These are phyloP conservation scores for Laguncularia racemosa DNA, from an alignment of 345 rosid genomes.

Conservation along the genomic window DNA sequence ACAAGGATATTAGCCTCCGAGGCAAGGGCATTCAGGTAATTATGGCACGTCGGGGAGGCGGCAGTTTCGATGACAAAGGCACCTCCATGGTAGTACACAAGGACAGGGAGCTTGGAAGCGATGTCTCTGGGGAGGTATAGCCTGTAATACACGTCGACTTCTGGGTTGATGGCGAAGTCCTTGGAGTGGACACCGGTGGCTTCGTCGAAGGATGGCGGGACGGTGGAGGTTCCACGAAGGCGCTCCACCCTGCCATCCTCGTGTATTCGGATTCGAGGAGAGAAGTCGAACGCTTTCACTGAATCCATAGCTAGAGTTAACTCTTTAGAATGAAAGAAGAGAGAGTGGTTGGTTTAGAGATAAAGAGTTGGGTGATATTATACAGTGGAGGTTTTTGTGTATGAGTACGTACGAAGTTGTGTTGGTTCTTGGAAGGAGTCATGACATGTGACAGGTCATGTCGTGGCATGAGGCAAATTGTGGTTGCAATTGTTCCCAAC, in stretches of 20 bases:
- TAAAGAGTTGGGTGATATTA: too few species aligned
- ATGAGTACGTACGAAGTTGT: too few species aligned
- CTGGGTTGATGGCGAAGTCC: slow-evolving; percentile 21
- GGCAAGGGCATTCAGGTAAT: slow-evolving; percentile 19
- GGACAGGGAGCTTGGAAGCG: slow-evolving; percentile 6
- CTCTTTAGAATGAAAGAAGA: neutral
- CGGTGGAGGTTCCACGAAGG: slow-evolving; percentile 16
- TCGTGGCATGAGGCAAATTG: too few species aligned
- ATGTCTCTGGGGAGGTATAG: slow-evolving; percentile 25
- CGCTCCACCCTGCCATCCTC: slow-evolving; percentile 53
- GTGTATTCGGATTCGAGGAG: slow-evolving; percentile 26
- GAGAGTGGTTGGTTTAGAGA: too few species aligned
- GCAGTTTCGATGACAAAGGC: slow-evolving; percentile 22
- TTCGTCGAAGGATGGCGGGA: slow-evolving; percentile 32
- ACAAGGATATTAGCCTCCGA: slow-evolving; percentile 17
- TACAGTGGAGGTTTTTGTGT: too few species aligned
- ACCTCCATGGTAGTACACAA: slow-evolving; percentile 38
- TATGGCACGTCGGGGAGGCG: slow-evolving; percentile 25
- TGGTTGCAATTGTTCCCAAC: too few species aligned
- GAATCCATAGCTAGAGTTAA: slow-evolving; percentile 6
- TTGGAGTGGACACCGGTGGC: slow-evolving; percentile 39
- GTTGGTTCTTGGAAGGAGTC: too few species aligned
- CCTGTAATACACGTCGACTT: slow-evolving; percentile 20
- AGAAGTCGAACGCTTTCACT: slow-evolving; percentile 23
- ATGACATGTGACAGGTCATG: too few species aligned